These are phyloP conservation scores for Parachaetomium inaequale DNA, from an alignment of 495 filamentous ascomycete genomes.

Conservation along the genomic window DNA sequence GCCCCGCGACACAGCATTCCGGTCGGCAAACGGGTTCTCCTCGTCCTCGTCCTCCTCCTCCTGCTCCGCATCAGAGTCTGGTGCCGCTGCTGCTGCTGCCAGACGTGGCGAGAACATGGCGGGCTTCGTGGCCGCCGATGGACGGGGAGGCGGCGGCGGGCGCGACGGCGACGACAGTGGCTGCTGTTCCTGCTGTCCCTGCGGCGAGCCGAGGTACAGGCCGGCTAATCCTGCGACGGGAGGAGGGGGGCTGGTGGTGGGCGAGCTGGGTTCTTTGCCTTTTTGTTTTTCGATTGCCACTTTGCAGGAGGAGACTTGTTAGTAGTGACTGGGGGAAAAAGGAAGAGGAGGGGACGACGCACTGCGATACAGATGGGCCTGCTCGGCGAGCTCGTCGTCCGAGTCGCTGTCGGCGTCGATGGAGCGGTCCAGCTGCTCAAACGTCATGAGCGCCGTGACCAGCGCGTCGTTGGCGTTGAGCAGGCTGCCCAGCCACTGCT, in stretches of 20 bases:
- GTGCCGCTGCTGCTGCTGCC: neutral
- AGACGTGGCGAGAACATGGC: conserved; percentile 28
- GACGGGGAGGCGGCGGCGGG: conserved; percentile 43
- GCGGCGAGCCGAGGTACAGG: conserved; percentile 37
- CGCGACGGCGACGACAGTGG: conserved; percentile 31
- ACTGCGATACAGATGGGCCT: conserved; percentile 54
- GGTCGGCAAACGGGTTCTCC: conserved; percentile 73
- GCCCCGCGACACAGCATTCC: conserved; percentile 47
- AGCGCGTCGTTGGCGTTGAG: conserved; percentile 83
- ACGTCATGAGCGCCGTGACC: conserved; percentile 88
- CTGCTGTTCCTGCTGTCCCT: too few species aligned
- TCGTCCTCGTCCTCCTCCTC: conserved; percentile 54
- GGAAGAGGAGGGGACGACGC: conserved; percentile 16
- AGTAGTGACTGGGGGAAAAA: too few species aligned
- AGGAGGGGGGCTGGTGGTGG: conserved; percentile 35
- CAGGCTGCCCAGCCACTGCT: conserved; percentile 74
- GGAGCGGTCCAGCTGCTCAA: conserved; percentile 90
- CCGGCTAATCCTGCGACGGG: conserved; percentile 37
- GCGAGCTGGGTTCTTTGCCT: conserved; percentile 43
- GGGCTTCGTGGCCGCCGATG: conserved; percentile 41
- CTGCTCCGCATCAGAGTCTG: conserved; percentile 22
- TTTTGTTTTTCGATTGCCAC: conserved; percentile 52
- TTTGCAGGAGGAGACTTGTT: conserved; percentile 31
- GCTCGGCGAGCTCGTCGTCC: conserved; percentile 62
- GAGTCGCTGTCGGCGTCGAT: conserved; percentile 96